phyloP scores from a whole-genome alignment of 176 grass and related monocot species.

The Lolium perenne region DNA sequence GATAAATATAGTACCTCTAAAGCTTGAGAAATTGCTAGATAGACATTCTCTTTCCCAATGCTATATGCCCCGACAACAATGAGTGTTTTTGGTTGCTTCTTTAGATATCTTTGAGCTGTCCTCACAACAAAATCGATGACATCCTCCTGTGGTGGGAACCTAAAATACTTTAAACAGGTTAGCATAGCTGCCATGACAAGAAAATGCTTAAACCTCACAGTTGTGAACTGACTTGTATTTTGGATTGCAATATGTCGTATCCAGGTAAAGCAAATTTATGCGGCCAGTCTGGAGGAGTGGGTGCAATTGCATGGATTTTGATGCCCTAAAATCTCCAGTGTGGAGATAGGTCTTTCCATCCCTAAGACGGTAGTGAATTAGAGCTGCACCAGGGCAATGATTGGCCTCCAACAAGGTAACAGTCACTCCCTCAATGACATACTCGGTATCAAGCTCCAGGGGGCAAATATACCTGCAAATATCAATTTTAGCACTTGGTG shows the following conservation, averaged over 20 bases:
- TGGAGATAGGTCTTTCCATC: slow-evolving; percentile 74
- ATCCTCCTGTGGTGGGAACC: slow-evolving; percentile 70
- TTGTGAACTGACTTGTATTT: slow-evolving; percentile 63
- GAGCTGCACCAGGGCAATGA: slow-evolving; percentile 80
- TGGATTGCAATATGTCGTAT: slow-evolving; percentile 84
- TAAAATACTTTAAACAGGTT: slow-evolving; percentile 32
- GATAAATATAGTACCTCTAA: slow-evolving; percentile 49
- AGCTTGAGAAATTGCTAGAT: slow-evolving; percentile 72
- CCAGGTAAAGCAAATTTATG: slow-evolving; percentile 77
- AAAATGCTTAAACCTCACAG: slow-evolving; percentile 30
- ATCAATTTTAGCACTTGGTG: slow-evolving; percentile 6
- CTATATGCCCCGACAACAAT: slow-evolving; percentile 84
- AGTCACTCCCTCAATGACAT: slow-evolving; percentile 61
- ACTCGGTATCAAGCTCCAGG: slow-evolving; percentile 67
- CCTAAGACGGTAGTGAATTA: slow-evolving; percentile 56
- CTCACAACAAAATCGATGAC: slow-evolving; percentile 81
- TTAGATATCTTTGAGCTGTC: slow-evolving; percentile 55
- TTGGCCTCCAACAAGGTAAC: slow-evolving; percentile 78
- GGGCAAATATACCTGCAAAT: slow-evolving; percentile 61
- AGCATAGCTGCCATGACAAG: slow-evolving; percentile 17
- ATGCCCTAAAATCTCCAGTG: slow-evolving; percentile 81
- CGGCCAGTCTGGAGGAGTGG: slow-evolving; percentile 56
- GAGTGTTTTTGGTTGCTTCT: slow-evolving; percentile 76
- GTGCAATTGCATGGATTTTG: slow-evolving; percentile 62
- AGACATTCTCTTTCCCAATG: slow-evolving; percentile 82